These are phyloP conservation scores for Daedalea quercina DNA, from an alignment of 768 basidiomycete genomes.

Conservation along the genomic window DNA sequence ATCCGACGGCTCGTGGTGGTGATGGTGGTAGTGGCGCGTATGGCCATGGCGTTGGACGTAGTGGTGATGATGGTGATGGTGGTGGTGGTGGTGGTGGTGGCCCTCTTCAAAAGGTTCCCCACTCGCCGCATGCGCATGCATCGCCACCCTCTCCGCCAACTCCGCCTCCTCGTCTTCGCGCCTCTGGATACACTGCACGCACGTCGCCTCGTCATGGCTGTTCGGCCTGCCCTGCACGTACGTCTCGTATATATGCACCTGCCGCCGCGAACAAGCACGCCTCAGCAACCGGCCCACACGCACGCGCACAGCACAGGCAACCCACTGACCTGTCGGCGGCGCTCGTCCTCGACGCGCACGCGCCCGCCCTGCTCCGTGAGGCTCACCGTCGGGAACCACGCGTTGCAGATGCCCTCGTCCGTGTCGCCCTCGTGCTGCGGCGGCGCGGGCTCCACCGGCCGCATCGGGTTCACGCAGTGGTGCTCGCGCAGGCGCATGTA, in stretches of 20 bases:
- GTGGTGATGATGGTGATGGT: not conserved
- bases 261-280: not conserved
- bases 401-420: slow-evolving; percentile 35
- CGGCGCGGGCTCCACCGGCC: slow-evolving; percentile 20
- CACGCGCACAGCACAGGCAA: not conserved
- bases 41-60: not conserved
- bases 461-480: slow-evolving; percentile 37
- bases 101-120: not conserved
- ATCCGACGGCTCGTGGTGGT: slow-evolving; percentile 8
- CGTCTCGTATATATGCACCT: slow-evolving; percentile 31
- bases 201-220: slow-evolving; percentile 37
- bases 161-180: slow-evolving; percentile 6
- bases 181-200: slow-evolving; percentile 18
- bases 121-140: not conserved
- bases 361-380: slow-evolving; percentile 6
- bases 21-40: not conserved
- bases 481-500: slow-evolving; percentile 57
- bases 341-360: slow-evolving; percentile 6
- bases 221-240: slow-evolving; percentile 31
- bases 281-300: not conserved
- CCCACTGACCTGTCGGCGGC: not conserved
- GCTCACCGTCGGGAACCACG: slow-evolving; percentile 29
- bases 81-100: not conserved
- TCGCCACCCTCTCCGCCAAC: slow-evolving; percentile 2
- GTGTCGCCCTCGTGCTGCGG: slow-evolving; percentile 6